Evolutionary conservation across 2,329 filamentous ascomycete genomes (phyloP).

Genomic region (Chrysoporthe austroafricana): DNA sequence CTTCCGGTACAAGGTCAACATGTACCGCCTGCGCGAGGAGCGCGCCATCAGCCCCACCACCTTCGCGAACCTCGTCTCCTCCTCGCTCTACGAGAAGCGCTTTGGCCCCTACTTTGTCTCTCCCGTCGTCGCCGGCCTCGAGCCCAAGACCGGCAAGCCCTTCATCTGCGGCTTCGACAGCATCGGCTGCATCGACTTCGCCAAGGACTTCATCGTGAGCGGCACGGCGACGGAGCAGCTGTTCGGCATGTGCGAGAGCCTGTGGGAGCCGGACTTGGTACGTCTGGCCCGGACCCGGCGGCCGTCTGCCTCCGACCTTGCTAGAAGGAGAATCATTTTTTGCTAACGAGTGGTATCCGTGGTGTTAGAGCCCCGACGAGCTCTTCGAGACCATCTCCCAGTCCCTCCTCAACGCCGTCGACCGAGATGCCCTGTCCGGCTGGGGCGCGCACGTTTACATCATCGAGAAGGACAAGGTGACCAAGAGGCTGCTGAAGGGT

Average conservation of each 20-base stretch:
- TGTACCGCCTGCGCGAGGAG: slow-evolving; percentile 98
- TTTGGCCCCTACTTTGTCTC: slow-evolving; percentile 97
- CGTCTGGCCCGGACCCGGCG: slow-evolving; percentile 38
- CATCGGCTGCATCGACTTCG: slow-evolving; percentile 99
- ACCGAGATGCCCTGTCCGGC: slow-evolving; percentile 93
- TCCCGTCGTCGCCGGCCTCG: slow-evolving; percentile 92
- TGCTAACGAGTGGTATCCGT: neutral
- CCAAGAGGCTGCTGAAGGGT: slow-evolving; percentile 97
- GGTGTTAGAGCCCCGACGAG: slow-evolving; percentile 76
- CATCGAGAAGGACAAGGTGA: slow-evolving; percentile 99
- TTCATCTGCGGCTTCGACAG: slow-evolving; percentile 99
- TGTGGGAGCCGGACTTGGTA: slow-evolving; percentile 98
- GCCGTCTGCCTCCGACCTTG: neutral
- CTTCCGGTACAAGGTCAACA: slow-evolving; percentile 99
- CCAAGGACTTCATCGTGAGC: slow-evolving; percentile 98
- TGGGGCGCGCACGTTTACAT: slow-evolving; percentile 99
- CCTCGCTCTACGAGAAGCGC: slow-evolving; percentile 88
- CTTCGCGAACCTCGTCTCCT: slow-evolving; percentile 93
- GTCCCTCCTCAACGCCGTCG: slow-evolving; percentile 90
- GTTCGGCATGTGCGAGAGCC: slow-evolving; percentile 96
- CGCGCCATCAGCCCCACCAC: slow-evolving; percentile 92
- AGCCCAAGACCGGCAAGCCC: slow-evolving; percentile 89
- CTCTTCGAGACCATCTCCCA: slow-evolving; percentile 99
- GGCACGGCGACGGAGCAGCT: slow-evolving; percentile 96
- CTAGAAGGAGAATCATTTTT: no score